Base-by-base conservation (phyloP, 129 eudicot species). In the Centaurea solstitialis region DNA sequence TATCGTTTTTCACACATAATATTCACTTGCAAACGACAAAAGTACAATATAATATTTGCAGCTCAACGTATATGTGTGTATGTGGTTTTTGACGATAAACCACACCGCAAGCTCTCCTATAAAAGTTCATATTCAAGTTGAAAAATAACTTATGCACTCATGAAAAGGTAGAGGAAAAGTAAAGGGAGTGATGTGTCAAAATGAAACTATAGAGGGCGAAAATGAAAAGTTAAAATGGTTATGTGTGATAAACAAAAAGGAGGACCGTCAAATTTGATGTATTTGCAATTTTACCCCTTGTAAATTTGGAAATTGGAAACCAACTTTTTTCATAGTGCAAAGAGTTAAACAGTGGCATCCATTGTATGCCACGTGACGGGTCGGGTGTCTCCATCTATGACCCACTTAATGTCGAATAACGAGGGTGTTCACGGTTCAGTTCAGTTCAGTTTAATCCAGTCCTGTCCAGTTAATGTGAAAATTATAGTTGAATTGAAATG, bases 311-410 rank as follows among this genome's bases (percentile, higher is more conserved):
- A 21, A 64, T 20, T 64, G 68, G 68, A 20, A 64, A 26, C 68
- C 68, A 64, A 26, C 15, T 3, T 62, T 59, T 62, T 20, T 8
- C 10, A n/a, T 21, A 59, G 7, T 21, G 68, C 68, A 5, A 4
- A 62, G 5, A 21, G 13, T 6, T 26, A 64, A 64, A 21, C 11
- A 62, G 68, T 62, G 68, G 13, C 11, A 11, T 20, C 28, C 68
- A 3, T 4, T 62, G 12, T 62, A 18, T 20, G 68, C 68, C 68
- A 62, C 68, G 68, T 62, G 68, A 20, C 68, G 68, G 68, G 68
- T 64, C 68, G 30, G 68, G 68, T 64, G 68, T 64, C 68, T 64
- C 68, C 68, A 64, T 64, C 26, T 64, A 64, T 64, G 68, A 21
- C 68, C 68, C 68, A 64, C 68, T 64, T 64, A 6, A 57, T 57